Evolutionary conservation across 257 asterid genomes (phyloP).

Genomic region (Salvia rosmarinus): DNA sequence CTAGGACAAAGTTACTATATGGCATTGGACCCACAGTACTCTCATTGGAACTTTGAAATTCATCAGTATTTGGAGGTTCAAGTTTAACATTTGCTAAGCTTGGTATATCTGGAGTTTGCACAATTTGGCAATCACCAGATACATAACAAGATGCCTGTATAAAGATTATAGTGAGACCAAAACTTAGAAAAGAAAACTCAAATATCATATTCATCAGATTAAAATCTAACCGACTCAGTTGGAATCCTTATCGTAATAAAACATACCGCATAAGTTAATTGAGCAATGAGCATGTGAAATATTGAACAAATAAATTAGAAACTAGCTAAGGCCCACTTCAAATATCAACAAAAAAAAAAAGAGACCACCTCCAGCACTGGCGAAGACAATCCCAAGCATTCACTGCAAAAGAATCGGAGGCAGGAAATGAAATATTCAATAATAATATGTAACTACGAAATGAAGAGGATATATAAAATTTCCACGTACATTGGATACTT

Average conservation of each 20-base stretch:
- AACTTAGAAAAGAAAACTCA: constrained; percentile 5
- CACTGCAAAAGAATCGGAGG: constrained; percentile 45
- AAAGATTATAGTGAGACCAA: constrained; percentile 22
- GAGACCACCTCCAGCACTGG: constrained; percentile 46
- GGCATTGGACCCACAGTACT: constrained; percentile 37
- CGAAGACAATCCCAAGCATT: constrained; percentile 38
- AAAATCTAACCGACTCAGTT: constrained; percentile 15
- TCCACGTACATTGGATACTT: neutral
- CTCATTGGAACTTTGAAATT: constrained; percentile 33
- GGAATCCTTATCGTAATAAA: constrained; percentile 1
- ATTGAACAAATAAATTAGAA: constrained; percentile 5
- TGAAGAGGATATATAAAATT: constrained; percentile 12
- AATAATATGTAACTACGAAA: neutral
- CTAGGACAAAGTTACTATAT: constrained; percentile 33
- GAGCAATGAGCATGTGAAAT: constrained; percentile 27
- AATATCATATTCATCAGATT: constrained; percentile 14
- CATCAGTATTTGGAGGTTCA: constrained; percentile 44
- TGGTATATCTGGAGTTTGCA: constrained; percentile 31
- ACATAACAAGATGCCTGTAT: constrained; percentile 19
- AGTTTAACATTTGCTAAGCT: constrained; percentile 48
- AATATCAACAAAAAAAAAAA: constrained; percentile 24
- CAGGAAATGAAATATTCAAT: constrained; percentile 15
- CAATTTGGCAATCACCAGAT: constrained; percentile 29
- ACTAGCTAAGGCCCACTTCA: constrained; percentile 8
- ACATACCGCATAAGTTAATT: neutral